Evolutionary conservation across 345 rosid species (phyloP).

Genomic region (Aegle marmelos): DNA sequence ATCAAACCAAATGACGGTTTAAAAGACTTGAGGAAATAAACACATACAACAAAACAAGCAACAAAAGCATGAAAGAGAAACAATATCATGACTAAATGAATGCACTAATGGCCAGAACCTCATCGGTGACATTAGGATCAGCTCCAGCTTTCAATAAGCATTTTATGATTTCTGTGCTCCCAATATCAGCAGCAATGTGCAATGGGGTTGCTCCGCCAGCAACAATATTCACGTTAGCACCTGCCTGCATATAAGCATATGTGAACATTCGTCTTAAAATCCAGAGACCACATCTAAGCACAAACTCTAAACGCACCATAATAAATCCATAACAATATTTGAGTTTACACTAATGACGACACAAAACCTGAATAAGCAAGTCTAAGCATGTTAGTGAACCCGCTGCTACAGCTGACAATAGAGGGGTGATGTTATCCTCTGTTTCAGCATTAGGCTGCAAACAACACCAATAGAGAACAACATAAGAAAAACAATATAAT

Average conservation of each 20-base stretch:
- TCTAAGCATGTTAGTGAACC: conserved; percentile 75
- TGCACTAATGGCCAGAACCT: conserved; percentile 37
- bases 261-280: not conserved
- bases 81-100: not conserved
- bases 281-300: not conserved
- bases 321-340: not conserved
- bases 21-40: not conserved
- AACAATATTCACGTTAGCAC: conserved; percentile 67
- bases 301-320: not conserved
- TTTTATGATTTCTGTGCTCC: conserved; percentile 59
- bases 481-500: not conserved
- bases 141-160: conserved; percentile 79
- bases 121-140: conserved; percentile 73
- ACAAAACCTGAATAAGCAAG: conserved; percentile 65
- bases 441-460: conserved; percentile 89
- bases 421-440: conserved; percentile 77
- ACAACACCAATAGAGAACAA: not conserved
- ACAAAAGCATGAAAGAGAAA: not conserved
- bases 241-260: conserved; percentile 53
- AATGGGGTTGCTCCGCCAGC: conserved; percentile 94
- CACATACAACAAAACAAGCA: not conserved
- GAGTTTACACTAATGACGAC: conserved; percentile 13
- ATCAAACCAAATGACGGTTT: not conserved
- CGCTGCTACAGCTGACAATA: conserved; percentile 91
- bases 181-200: conserved; percentile 87